These are phyloP conservation scores for Hypocreales sp. DNA, from an alignment of 2,329 filamentous ascomycete genomes.

Conservation along the genomic window DNA sequence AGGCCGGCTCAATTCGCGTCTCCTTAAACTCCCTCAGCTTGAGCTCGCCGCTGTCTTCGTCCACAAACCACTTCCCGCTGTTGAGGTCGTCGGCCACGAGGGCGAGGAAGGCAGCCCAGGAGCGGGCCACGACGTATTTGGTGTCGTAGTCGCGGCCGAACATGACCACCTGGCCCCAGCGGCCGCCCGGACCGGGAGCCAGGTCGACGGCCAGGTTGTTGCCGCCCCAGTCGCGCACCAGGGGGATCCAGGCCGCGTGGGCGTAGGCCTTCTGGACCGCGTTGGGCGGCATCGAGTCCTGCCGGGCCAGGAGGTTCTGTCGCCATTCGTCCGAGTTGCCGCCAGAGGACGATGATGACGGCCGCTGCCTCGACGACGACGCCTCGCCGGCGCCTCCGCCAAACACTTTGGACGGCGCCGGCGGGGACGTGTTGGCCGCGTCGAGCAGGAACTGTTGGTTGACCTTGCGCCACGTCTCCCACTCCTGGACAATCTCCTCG, in stretches of 20 bases:
- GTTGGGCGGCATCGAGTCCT: conserved; percentile 76
- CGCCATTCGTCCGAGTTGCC: conserved; percentile 56
- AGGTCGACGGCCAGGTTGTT: conserved; percentile 94
- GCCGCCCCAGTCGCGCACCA: conserved; percentile 95
- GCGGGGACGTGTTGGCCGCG: conserved; percentile 39
- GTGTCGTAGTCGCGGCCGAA: conserved; percentile 97
- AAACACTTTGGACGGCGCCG: conserved; percentile 55
- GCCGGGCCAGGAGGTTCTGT: conserved; percentile 66
- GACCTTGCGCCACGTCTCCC: conserved; percentile 89
- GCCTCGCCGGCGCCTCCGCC: conserved; percentile 49
- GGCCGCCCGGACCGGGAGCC: conserved; percentile 74
- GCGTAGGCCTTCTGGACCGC: conserved; percentile 86
- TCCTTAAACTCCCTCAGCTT: conserved; percentile 87
- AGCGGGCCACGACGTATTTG: conserved; percentile 90
- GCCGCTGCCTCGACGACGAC: conserved; percentile 49
- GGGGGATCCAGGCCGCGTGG: conserved; percentile 87
- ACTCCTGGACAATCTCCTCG: conserved; percentile 95
- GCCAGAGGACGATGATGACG: conserved; percentile 26
- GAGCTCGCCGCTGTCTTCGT: conserved; percentile 82
- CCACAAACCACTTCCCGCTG: conserved; percentile 81
- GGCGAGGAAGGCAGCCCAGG: conserved; percentile 79
- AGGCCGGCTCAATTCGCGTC: conserved; percentile 76
- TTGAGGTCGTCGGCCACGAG: conserved; percentile 78
- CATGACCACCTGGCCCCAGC: conserved; percentile 93
- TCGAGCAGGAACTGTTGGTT: conserved; percentile 74